Evolutionary conservation across 2,329 filamentous ascomycete genomes (phyloP), one percentile per base, ranked within the genome.

Genomic region (Paraphoma sp.): DNA sequence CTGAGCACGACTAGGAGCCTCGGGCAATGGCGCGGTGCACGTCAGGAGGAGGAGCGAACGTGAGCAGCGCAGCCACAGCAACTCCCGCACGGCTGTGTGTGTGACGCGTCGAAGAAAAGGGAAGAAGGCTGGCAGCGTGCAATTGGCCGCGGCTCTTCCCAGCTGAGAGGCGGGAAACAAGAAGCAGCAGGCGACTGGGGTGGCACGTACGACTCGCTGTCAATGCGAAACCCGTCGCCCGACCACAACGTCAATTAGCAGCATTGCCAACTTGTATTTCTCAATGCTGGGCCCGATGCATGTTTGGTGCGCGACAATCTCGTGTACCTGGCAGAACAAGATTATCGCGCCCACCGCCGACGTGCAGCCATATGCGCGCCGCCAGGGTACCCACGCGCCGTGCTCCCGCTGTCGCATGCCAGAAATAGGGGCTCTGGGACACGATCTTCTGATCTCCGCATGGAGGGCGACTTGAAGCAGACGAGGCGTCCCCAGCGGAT

Each of bases 391-490:
- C 51, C 42, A 48, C 57, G 48, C 33, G 33, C 33, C 45, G 52
- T 50, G 54, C 5, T 44, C 51, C 48, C 45, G 46, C 53, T n/a
- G 43, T 51, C 53, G 48, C 56, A 59, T 62, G 62, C 52, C 56
- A 49, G 45, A 45, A 46, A 47, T 60, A 62, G 48, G 52, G 59
- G 57, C 48, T 48, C 57, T 61, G 57, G 36, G 48, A 52, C 40
- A 53, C 48, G 57, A 63, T 66, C 60, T 50, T 53, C 60, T 14
- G n/a, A 33, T 56, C 56, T 46, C 40, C 29, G 54, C 53, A 41
- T 53, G 46, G 55, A 59, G 55, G 50, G 53, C 23, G 23, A 49
- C 54, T 55, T 54, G 51, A 38, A 28, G 44, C 36, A 49, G 53
- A 36, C 47, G 57, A 33, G 47, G 45, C 48, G 18, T 61, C 53